Conservation (phyloP, 345 rosid genomes). For the Sisymbrium irio region DNA sequence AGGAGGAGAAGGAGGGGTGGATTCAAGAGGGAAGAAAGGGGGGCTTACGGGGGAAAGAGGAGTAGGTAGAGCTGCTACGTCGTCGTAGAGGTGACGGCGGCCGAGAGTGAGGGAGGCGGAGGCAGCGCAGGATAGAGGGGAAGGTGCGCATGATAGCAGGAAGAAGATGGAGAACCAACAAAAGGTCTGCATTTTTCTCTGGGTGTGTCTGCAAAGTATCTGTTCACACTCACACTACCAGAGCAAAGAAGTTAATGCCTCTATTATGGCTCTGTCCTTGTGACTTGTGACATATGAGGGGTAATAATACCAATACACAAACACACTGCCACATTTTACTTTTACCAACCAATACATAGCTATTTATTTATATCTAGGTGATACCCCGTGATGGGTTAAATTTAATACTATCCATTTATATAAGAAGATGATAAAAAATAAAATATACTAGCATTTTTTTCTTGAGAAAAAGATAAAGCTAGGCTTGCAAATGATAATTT, state of each 20-base stretch:
- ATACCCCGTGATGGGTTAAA: background rate
- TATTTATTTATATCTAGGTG: background rate
- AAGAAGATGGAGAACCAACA: slow-evolving; percentile 23
- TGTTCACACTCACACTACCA: background rate
- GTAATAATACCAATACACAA: background rate
- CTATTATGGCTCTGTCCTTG: slow-evolving; percentile 12
- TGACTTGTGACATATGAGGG: slow-evolving; percentile 6
- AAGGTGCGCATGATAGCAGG: slow-evolving; percentile 33
- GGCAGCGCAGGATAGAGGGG: slow-evolving; percentile 24
- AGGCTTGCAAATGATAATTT: too few species aligned
- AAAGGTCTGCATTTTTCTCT: slow-evolving; percentile 25
- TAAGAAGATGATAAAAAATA: too few species aligned
- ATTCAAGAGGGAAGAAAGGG: slow-evolving; percentile 72
- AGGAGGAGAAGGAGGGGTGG: slow-evolving; percentile 54
- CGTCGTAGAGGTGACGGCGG: slow-evolving; percentile 80
- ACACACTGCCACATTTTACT: background rate
- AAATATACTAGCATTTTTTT: too few species aligned
- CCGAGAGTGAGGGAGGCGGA: slow-evolving; percentile 16
- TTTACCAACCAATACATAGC: background rate
- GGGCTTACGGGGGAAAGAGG: slow-evolving; percentile 44
- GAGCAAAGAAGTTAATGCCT: slow-evolving; percentile 13
- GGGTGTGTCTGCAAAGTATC: slow-evolving; percentile 16
- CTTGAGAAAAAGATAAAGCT: too few species aligned
- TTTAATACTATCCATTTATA: background rate
- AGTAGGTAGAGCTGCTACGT: slow-evolving; percentile 45